phyloP scores from a whole-genome alignment of 257 asterid genomes.

The Verbena officinalis region DNA sequence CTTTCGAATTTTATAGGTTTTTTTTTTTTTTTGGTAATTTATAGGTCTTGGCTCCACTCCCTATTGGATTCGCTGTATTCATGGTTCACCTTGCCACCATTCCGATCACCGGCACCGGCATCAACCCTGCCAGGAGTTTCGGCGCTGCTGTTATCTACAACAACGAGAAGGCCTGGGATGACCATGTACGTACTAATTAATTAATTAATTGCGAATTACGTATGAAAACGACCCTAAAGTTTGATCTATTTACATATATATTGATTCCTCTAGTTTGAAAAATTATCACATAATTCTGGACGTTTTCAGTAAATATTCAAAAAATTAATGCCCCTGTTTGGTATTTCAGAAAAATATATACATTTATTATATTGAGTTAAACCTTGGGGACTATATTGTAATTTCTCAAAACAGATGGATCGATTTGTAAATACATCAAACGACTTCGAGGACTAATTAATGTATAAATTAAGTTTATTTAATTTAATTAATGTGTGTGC shows the following conservation, averaged over 20 bases:
- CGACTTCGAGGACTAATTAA: too few species aligned
- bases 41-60: slow-evolving; percentile 87
- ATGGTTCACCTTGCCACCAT: slow-evolving; percentile 92
- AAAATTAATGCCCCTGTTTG: too few species aligned
- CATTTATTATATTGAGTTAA: too few species aligned
- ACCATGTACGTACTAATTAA: slow-evolving; percentile 47
- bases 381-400: too few species aligned
- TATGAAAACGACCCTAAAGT: too few species aligned
- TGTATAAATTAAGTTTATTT: not conserved
- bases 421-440: too few species aligned
- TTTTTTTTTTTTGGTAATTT: not conserved
- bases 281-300: too few species aligned
- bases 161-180: slow-evolving; percentile 68
- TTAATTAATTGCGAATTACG: not conserved
- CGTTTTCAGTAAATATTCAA: too few species aligned
- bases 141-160: slow-evolving; percentile 86
- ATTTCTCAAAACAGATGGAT: too few species aligned
- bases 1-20: not conserved
- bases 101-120: slow-evolving; percentile 88
- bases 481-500: not conserved
- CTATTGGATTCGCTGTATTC: slow-evolving; percentile 83
- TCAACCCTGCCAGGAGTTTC: slow-evolving; percentile 85
- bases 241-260: too few species aligned
- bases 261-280: too few species aligned
- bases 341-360: too few species aligned